Percentiles rank a stretch among this genome's conserved stretches.
Conservation (phyloP, 306 rosid species). For the Cucumis sativus region DNA sequence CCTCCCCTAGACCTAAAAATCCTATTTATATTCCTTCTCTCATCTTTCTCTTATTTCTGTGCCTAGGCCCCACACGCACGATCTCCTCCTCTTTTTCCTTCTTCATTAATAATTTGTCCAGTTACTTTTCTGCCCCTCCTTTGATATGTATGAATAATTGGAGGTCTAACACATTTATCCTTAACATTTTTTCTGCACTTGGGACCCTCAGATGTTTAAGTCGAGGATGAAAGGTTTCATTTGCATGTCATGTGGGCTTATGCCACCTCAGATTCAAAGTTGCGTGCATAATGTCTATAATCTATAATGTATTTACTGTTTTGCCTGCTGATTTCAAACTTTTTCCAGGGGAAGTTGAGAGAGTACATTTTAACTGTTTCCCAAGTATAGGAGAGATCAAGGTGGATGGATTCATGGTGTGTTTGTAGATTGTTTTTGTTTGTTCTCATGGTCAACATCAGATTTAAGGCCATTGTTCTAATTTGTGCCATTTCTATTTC, state of each 20-base stretch:
- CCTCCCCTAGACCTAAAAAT: too few relatives aligned
- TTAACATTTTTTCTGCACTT: background rate
- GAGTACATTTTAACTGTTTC: slow-evolving; percentile 42
- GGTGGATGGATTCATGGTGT: slow-evolving; percentile 56
- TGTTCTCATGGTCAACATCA: slow-evolving; percentile 1
- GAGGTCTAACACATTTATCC: too few relatives aligned
- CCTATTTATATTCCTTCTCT: too few relatives aligned
- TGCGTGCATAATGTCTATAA: background rate
- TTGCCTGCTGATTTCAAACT: slow-evolving; percentile 2
- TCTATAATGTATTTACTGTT: background rate
- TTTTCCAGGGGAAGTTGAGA: slow-evolving; percentile 56
- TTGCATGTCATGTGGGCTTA: background rate
- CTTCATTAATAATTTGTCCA: too few relatives aligned
- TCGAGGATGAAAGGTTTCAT: background rate
- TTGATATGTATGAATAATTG: too few relatives aligned
- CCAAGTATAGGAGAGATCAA: slow-evolving; percentile 52
- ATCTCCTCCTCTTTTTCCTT: too few relatives aligned
- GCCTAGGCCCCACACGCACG: too few relatives aligned
- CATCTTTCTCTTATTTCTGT: too few relatives aligned
- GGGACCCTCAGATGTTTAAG: background rate
- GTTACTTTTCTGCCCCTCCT: too few relatives aligned
- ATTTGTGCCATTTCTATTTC: background rate
- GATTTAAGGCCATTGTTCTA: background rate
- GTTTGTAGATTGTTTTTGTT: slow-evolving; percentile 4
- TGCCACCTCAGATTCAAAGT: background rate